Base-by-base conservation (phyloP, 2,329 filamentous ascomycete species). In the Knufia fluminis region DNA sequence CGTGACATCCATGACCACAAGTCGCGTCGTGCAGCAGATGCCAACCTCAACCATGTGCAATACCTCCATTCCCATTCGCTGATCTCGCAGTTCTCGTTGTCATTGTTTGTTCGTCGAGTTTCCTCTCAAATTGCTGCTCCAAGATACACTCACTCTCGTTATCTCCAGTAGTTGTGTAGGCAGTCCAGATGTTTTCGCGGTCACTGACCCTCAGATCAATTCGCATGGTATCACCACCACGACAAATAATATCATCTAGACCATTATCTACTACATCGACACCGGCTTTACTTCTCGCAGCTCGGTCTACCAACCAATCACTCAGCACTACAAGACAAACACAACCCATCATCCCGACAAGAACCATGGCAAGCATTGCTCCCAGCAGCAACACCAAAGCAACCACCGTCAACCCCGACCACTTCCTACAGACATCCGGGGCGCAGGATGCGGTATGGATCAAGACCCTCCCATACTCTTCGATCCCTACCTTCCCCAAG, bases 371-470 rank as follows among this genome's bases (percentile, higher is more conserved):
- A 23, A 35, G 24, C 42, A 35, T 45, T 10, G 42, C 42, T 3
- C 28, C 42, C 24, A 16, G 12, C 26, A 45, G 22, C n/a, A 20
- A n/a, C 24, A 20, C 26, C 16, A 9, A 9, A 16, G 12, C 16
- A 10, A n/a, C 31, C 14, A 20, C 42, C 6, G 26, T 45, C 17
- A 44, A 53, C 22, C 51, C 64, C 4, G 36, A 66, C 45, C 64
- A 68, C 38, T 67, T 63, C 52, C 64, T 67, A 56, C 61, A 66
- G 35, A 77, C 76, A 3, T 76, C 74, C 0, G 76, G 76, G 31
- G 63, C 66, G 16, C 71, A 66, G 2, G 72, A 76, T 46, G 59
- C 77, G 0, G 76, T 79, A 17, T 80, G 76, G 76, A 61, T 75
- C 0, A 74, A 76, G 54, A 64, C 63, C 0, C 64, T 73, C 20